Conservation (phyloP, 305 asterid genomes). For the Fraxinus albicans region DNA sequence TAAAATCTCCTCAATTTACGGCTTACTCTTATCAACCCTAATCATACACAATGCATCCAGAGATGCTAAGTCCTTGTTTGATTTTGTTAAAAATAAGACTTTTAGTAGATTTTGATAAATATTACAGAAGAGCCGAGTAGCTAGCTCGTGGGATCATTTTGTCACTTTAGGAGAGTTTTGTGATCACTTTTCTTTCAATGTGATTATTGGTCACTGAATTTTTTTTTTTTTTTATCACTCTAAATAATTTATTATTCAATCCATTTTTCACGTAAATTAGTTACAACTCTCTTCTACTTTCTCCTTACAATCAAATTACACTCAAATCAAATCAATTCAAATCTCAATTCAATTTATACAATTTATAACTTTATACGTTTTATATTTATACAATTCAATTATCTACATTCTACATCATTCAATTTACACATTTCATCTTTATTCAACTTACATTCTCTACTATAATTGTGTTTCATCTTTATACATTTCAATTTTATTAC, state of each 20-base stretch:
- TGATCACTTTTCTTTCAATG: background rate
- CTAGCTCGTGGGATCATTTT: background rate
- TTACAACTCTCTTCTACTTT: background rate
- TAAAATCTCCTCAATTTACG: background rate
- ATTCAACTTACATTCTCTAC: no score
- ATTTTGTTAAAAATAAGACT: background rate
- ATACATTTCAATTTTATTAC: no score
- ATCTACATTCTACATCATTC: background rate
- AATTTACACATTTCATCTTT: background rate
- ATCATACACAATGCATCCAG: background rate
- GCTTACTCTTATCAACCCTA: background rate
- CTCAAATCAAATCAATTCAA: background rate
- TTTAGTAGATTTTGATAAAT: background rate
- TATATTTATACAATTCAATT: background rate
- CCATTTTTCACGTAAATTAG: background rate
- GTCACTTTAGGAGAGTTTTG: background rate
- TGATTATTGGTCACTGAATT: background rate
- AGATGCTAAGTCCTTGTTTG: background rate
- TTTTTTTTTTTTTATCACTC: background rate
- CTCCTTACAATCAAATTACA: background rate
- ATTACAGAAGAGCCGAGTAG: background rate
- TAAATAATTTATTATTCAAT: no score
- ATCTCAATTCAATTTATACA: background rate
- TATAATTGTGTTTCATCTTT: no score
- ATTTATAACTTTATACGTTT: no score